A percentile compares a stretch with the other conserved stretches of the same genome.
phyloP scores from a whole-genome alignment of 2,329 filamentous ascomycete genomes.

The Colletotrichum phormii region DNA sequence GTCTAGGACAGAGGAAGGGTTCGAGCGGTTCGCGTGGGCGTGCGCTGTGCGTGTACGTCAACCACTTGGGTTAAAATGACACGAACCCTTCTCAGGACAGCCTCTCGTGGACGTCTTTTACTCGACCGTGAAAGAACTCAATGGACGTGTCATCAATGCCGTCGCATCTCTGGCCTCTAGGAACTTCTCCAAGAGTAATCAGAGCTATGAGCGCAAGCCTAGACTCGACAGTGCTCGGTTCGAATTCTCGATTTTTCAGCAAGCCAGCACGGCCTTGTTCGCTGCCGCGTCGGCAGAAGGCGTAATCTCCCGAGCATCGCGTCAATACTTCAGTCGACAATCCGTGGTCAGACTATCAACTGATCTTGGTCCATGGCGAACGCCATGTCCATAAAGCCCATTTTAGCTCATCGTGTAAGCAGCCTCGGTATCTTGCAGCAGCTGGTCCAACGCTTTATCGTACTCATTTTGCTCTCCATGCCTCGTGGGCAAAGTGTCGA shows the following conservation, averaged over 20 bases:
- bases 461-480: background rate
- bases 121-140: too few relatives aligned
- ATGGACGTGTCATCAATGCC: slow-evolving; percentile 13
- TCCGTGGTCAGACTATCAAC: background rate
- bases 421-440: background rate
- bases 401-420: background rate
- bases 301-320: background rate
- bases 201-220: background rate
- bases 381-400: too few relatives aligned
- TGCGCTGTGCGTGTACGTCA: background rate
- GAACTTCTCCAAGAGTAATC: background rate
- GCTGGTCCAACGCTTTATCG: background rate
- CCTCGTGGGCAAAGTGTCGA: background rate
- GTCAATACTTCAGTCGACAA: background rate
- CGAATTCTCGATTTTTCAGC: too few relatives aligned
- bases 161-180: background rate
- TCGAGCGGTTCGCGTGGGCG: background rate
- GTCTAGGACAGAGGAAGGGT: background rate
- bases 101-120: background rate
- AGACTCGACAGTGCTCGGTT: background rate
- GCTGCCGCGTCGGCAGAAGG: background rate
- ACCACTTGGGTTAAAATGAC: background rate
- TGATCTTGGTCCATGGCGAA: background rate
- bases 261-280: background rate
- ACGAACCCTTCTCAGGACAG: background rate